These are phyloP conservation scores for Xylariomycetidae sp. DNA, from an alignment of 2,329 filamentous ascomycete species.

Conservation along the genomic window DNA sequence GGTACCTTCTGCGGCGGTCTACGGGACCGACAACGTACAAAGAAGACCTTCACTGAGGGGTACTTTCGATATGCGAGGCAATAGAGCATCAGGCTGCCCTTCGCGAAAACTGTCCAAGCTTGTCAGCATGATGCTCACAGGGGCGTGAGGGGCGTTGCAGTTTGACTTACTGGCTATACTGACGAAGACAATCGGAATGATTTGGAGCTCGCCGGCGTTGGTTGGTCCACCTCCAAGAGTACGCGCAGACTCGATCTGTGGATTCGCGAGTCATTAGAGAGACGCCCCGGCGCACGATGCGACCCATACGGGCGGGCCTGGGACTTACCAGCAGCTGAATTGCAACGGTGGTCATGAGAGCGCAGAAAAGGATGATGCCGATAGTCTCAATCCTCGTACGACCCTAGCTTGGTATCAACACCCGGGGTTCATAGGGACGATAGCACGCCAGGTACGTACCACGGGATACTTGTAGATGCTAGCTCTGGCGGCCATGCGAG, in stretches of 20 bases:
- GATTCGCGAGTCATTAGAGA: too few species aligned
- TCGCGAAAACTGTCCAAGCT: constrained; percentile 39
- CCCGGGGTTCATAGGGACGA: constrained; percentile 6
- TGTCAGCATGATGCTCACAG: constrained; percentile 8
- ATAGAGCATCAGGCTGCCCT: constrained; percentile 48
- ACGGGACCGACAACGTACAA: constrained; percentile 27
- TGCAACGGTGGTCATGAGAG: constrained; percentile 62
- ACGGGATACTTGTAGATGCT: constrained; percentile 61
- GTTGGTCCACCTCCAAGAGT: constrained; percentile 39
- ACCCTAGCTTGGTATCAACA: constrained; percentile 31
- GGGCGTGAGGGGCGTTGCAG: constrained; percentile 1
- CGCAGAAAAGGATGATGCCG: constrained; percentile 62
- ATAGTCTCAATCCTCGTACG: constrained; percentile 60
- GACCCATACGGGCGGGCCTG: too few species aligned
- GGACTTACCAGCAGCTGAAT: constrained; percentile 54
- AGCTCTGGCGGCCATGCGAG: constrained; percentile 52
- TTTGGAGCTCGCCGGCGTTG: constrained; percentile 40
- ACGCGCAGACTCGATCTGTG: constrained; percentile 50
- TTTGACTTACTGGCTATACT: constrained; percentile 45
- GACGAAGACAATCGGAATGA: constrained; percentile 52
- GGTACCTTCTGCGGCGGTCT: too few species aligned
- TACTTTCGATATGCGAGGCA: constrained; percentile 49
- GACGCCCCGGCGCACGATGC: too few species aligned
- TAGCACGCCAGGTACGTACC: constrained; percentile 24
- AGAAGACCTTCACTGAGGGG: constrained; percentile 53